These are phyloP conservation scores for Begonia loranthoides DNA, from an alignment of 306 rosid species.

Conservation along the genomic window DNA sequence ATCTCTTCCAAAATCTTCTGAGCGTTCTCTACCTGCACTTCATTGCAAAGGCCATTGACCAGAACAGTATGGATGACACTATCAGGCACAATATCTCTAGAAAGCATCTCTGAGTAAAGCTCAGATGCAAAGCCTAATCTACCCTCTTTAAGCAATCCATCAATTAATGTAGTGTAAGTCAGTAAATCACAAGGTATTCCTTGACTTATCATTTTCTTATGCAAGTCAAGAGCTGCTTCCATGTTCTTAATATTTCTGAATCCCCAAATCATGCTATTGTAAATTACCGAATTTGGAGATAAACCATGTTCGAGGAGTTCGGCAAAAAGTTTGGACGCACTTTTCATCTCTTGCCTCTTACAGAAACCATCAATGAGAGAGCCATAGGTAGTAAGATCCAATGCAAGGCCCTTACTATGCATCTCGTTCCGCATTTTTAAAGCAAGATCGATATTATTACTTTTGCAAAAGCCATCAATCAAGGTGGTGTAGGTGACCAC, in stretches of 20 bases:
- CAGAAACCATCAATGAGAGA: constrained; percentile 50
- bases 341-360: constrained; percentile 57
- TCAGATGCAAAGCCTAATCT: constrained; percentile 36
- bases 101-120: constrained; percentile 69
- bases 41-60: constrained; percentile 46
- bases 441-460: constrained; percentile 46
- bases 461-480: constrained; percentile 49
- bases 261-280: constrained; percentile 58
- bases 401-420: constrained; percentile 38
- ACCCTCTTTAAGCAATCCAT: constrained; percentile 44
- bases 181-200: constrained; percentile 47
- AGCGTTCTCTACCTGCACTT: constrained; percentile 51
- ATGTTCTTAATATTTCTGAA: constrained; percentile 45
- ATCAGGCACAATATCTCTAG: constrained; percentile 54
- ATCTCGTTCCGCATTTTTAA: constrained; percentile 42
- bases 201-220: constrained; percentile 45
- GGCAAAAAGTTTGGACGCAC: constrained; percentile 35
- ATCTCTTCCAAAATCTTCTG: constrained; percentile 45
- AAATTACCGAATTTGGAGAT: constrained; percentile 49
- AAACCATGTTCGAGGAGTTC: constrained; percentile 57
- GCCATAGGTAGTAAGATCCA: constrained; percentile 47
- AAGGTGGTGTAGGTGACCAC: constrained; percentile 54
- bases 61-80: constrained; percentile 28
- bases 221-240: constrained; percentile 44
- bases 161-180: constrained; percentile 51